Evolutionary conservation across 805 yeast species (phyloP).

Genomic region (Starmerella scarabaei): DNA sequence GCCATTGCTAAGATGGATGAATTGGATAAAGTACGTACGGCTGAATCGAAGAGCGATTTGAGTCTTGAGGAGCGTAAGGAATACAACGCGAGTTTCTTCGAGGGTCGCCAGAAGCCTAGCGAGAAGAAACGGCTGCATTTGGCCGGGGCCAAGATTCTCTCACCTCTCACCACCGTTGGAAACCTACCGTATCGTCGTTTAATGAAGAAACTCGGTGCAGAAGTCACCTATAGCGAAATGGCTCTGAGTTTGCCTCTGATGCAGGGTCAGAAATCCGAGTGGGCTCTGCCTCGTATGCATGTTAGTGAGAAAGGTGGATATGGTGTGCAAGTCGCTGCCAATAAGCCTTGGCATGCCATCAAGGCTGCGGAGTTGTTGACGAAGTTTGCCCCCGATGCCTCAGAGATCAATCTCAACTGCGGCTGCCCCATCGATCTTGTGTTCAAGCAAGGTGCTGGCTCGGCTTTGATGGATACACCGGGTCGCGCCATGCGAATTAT

Average conservation of each 20-base stretch:
- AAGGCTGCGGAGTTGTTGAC: constrained; percentile 77
- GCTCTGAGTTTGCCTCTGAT: constrained; percentile 74
- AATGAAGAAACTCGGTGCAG: constrained; percentile 84
- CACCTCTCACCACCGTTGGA: constrained; percentile 96
- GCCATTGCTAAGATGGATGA: constrained; percentile 42
- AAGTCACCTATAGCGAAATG: constrained; percentile 91
- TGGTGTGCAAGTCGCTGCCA: constrained; percentile 86
- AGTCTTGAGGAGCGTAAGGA: constrained; percentile 44
- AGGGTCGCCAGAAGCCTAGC: constrained; percentile 60
- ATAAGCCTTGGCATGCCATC: constrained; percentile 86
- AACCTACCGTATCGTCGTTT: constrained; percentile 88
- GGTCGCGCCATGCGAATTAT: constrained; percentile 64
- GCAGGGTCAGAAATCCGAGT: constrained; percentile 85
- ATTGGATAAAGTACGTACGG: constrained; percentile 13
- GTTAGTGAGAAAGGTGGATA: constrained; percentile 68
- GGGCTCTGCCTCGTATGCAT: constrained; percentile 95
- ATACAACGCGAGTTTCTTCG: constrained; percentile 44
- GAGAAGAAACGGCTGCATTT: constrained; percentile 71
- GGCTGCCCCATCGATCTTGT: constrained; percentile 96
- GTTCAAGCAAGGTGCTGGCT: constrained; percentile 92
- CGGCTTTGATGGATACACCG: constrained; percentile 83
- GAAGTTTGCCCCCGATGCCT: constrained; percentile 44
- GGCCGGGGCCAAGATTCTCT: constrained; percentile 65
- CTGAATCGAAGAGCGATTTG: constrained; percentile 37
- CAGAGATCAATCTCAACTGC: constrained; percentile 81